These are phyloP conservation scores for Thoreauomyces humboldtii DNA, from an alignment of 192 early-diverging fungal species.

Conservation along the genomic window DNA sequence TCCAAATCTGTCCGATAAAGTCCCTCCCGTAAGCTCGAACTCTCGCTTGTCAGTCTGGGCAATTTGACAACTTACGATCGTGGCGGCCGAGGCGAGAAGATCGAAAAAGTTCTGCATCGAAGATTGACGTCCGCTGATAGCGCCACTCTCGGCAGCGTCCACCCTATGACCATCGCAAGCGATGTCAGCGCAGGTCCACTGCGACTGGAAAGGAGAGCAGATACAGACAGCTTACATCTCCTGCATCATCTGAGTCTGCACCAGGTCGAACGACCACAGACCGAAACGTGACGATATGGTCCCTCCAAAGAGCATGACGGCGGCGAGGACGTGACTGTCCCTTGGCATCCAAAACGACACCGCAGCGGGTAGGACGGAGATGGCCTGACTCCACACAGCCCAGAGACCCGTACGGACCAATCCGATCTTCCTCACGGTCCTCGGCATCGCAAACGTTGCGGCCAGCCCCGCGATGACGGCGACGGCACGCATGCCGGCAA, in stretches of 20 bases:
- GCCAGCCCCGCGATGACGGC: constrained; percentile 36
- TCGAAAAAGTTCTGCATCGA: constrained; percentile 48
- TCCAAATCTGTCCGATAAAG: constrained; percentile 30
- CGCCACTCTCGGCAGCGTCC: constrained; percentile 21
- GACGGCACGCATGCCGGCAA: constrained; percentile 33
- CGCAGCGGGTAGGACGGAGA: constrained; percentile 21
- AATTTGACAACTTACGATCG: constrained; percentile 40
- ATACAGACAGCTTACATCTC: constrained; percentile 26
- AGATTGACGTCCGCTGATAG: constrained; percentile 36
- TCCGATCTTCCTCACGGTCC: constrained; percentile 30
- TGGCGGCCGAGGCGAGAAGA: constrained; percentile 32
- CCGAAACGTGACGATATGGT: constrained; percentile 36
- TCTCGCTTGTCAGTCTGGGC: too few species aligned
- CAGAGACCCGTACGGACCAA: constrained; percentile 36
- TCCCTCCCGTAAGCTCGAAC: too few species aligned
- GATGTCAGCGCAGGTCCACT: not conserved
- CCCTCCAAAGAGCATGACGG: constrained; percentile 37
- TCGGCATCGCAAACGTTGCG: constrained; percentile 32
- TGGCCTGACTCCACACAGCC: constrained; percentile 35
- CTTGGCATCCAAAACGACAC: constrained; percentile 29
- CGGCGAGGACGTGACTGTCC: not conserved
- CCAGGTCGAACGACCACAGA: constrained; percentile 49
- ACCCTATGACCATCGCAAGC: constrained; percentile 14
- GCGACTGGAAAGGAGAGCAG: too few species aligned
- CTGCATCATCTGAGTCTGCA: constrained; percentile 46